Percentiles rank a stretch among this genome's conserved stretches.
These are phyloP conservation scores for Penicillium polonicum DNA, from an alignment of 2,329 filamentous ascomycete species.

Conservation along the genomic window DNA sequence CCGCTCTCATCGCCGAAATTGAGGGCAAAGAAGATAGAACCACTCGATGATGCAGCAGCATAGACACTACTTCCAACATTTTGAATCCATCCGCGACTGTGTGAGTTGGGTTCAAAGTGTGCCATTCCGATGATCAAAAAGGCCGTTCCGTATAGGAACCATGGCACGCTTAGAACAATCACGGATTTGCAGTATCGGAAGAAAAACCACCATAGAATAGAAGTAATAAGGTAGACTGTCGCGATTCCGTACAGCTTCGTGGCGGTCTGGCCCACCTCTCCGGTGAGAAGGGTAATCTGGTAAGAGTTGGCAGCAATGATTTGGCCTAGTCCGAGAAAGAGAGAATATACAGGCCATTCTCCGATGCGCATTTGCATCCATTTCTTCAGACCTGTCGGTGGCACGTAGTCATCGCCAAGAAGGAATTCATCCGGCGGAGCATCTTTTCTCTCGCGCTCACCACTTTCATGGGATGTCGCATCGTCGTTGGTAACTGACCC, in stretches of 20 bases:
- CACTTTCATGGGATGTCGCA: slow-evolving; percentile 33
- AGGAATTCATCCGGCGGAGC: slow-evolving; percentile 54
- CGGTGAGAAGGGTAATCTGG: slow-evolving; percentile 66
- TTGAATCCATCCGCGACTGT: slow-evolving; percentile 54
- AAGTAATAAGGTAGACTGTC: slow-evolving; percentile 58
- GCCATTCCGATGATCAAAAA: slow-evolving; percentile 64
- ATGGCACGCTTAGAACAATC: slow-evolving; percentile 60
- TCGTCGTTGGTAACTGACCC: slow-evolving; percentile 45
- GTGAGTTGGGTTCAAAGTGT: slow-evolving; percentile 50
- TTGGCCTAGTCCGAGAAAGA: slow-evolving; percentile 61
- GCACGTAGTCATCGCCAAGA: slow-evolving; percentile 56
- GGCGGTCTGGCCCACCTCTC: slow-evolving; percentile 60
- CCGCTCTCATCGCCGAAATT: slow-evolving; percentile 67
- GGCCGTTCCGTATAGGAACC: slow-evolving; percentile 61
- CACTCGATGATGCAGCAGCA: slow-evolving; percentile 61
- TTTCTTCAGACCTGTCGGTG: slow-evolving; percentile 57
- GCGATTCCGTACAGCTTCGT: slow-evolving; percentile 61
- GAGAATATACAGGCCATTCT: slow-evolving; percentile 65
- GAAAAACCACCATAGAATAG: slow-evolving; percentile 62
- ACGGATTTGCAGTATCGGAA: slow-evolving; percentile 60
- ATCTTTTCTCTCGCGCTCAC: slow-evolving; percentile 35
- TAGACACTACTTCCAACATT: slow-evolving; percentile 63
- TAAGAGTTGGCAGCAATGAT: slow-evolving; percentile 66
- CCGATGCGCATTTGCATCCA: slow-evolving; percentile 57
- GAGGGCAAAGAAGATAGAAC: slow-evolving; percentile 64